Base-by-base conservation (phyloP, 805 yeast genomes). In the Zygotorulaspora chibaensis region DNA sequence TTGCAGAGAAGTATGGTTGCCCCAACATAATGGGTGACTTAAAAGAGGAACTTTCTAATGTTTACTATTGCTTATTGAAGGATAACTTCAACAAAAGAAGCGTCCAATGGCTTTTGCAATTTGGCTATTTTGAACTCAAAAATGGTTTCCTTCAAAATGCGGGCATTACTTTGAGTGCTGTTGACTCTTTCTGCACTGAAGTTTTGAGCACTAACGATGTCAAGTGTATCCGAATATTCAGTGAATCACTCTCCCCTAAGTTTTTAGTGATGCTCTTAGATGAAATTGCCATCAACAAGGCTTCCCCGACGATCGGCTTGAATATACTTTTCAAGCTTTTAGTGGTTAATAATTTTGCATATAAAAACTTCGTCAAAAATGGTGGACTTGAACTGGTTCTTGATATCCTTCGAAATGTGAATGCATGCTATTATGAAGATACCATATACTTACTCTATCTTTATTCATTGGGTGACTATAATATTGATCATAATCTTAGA, bases 231-330 rank as follows among this genome's bases (percentile, higher is more conserved):
- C 59, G 74, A 63, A 54, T 73, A 64, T 54, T 75, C 72, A 20
- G 38, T 23, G 73, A 80, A 38, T 69, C 83, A 0, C 70, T 86
- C 2, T 76, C 87, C 1, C 71, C 82, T 5, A 84, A 83, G 56
- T 82, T 90, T 84, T 67, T 85, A 8, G 65, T 85, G 9, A 59
- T 84, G 11, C 58, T 84, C 10, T 65, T 76, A 37, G 60, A 59
- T 49, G 65, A 60, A 33, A 29, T 47, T 4, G 51, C 49, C 15
- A 67, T 60, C n/a, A 60, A 65, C 29, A 46, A 43, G 11, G 40
- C 44, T 11, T 35, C 36, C 35, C 57, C 57, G 1, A 20, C 38
- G 8, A 50, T 56, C 8, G 59, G 67, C 0, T 46, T 72, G n/a
- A 63, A 64, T n/a, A 61, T 86, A 11, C 59, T 86, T 15, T 66